Evolutionary conservation across 2,329 filamentous ascomycete species (phyloP).

Genomic region (Lachnellula subtilissima): DNA sequence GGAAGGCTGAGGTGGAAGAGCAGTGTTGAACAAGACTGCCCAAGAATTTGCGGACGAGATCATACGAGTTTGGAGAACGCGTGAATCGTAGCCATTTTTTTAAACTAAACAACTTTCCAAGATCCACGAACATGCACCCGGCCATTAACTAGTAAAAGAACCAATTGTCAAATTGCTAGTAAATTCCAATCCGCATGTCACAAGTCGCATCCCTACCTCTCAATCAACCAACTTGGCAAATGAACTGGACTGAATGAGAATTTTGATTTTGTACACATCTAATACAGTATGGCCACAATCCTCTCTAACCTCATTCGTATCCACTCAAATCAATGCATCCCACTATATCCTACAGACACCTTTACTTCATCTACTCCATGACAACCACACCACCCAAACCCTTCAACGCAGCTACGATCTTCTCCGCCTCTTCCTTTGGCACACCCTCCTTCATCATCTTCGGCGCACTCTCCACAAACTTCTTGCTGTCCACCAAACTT

Average conservation of each 20-base stretch:
- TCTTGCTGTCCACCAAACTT: constrained; percentile 98
- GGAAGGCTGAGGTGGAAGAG: no score
- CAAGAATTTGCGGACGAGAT: no score
- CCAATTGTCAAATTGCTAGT: no score
- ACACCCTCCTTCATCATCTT: constrained; percentile 99
- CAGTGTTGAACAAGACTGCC: no score
- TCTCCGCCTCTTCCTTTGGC: constrained; percentile 97
- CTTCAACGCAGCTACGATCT: constrained; percentile 95
- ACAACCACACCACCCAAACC: constrained; percentile 80
- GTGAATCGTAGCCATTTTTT: no score
- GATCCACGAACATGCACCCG: no score
- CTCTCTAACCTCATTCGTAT: not conserved
- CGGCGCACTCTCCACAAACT: constrained; percentile 97
- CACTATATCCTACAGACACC: constrained; percentile 19
- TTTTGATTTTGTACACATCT: constrained; percentile 32
- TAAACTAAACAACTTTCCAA: no score
- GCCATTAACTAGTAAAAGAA: no score
- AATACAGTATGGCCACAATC: constrained; percentile 28
- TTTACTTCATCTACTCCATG: constrained; percentile 69
- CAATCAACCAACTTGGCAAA: no score
- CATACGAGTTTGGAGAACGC: no score
- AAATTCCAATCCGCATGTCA: no score
- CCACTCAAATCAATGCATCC: constrained; percentile 10
- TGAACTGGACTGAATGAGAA: constrained; percentile 9
- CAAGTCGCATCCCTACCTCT: no score